Evolutionary conservation across 192 early-diverging fungal species (phyloP).

Genomic region (Backusella macrospora): DNA sequence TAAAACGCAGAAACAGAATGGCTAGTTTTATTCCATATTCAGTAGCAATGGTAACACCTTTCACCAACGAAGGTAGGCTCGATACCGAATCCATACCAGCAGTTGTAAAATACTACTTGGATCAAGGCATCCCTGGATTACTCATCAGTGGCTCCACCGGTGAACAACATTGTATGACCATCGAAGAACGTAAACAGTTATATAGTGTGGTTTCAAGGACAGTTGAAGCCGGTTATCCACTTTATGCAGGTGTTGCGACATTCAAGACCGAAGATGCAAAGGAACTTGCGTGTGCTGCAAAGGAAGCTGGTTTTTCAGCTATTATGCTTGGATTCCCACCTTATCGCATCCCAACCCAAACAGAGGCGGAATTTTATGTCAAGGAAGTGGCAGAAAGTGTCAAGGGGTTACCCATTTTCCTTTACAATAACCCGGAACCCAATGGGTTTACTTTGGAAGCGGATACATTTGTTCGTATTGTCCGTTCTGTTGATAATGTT

Average conservation of each 20-base stretch:
- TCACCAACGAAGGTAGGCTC: constrained; percentile 18
- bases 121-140: constrained; percentile 17
- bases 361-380: constrained; percentile 23
- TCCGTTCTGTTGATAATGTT: neutral
- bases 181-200: constrained; percentile 23
- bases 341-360: constrained; percentile 16
- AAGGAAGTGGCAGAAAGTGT: constrained; percentile 10
- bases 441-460: constrained; percentile 23
- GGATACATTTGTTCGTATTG: constrained; percentile 11
- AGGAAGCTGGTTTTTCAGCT: constrained; percentile 1
- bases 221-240: neutral
- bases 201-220: neutral
- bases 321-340: constrained; percentile 36
- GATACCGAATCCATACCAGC: constrained; percentile 18
- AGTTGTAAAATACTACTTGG: constrained; percentile 26
- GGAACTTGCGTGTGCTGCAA: constrained; percentile 11
- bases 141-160: constrained; percentile 25
- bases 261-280: constrained; percentile 28
- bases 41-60: constrained; percentile 29
- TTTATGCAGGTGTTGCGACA: constrained; percentile 31
- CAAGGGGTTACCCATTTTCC: constrained; percentile 20
- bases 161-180: constrained; percentile 30
- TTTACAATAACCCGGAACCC: constrained; percentile 27
- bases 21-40: constrained; percentile 25
- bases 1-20: neutral